Evolutionary conservation across 192 early-diverging fungal species (phyloP), one percentile per base, ranked within the genome.

Genomic region (Linnemannia zychae): DNA sequence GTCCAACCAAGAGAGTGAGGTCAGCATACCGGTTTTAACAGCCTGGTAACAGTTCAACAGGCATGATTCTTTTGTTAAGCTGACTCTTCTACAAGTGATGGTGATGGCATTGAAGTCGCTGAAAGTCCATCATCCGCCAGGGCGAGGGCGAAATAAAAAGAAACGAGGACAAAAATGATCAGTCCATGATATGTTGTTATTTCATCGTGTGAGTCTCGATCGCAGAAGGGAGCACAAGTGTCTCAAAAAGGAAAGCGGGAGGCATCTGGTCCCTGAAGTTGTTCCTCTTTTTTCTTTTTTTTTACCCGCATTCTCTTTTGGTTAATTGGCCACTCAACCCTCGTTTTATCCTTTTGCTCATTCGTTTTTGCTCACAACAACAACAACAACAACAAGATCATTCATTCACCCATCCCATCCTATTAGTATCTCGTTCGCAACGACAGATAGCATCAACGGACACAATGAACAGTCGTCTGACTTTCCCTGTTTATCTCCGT

Each of bases 221-320:
- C 57, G 9, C 20, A 11, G 1, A 60, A 2, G 24, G 53, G 49
- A 17, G 49, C 1, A 33, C 24, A 34, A 36, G 18, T 17, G 24
- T 15, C 67, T 68, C 40, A 71, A 71, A 71, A 71, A 71, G 69
- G 69, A 38, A 71, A 71, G 20, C 38, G 24, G n/a, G 46, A 44
- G n/a, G 16, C 69, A 46, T 37, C 44, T 71, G 69, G 12, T 46
- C 40, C 24, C 69, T 71, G 24, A 46, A 16, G 24, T 24, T 46
- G 36, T 38, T 71, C 69, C 44, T 15, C n/a, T n/a, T n/a, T n/a
- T n/a, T n/a, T 24, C 4, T 40, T 5, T 40, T 70, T 15, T 70
- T 44, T 13, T 44, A 31, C 24, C 7, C 13, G 28, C 24, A 6
- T 18, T 12, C 7, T 24, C 57, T 28, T 47, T 4, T 49, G 9